phyloP scores from a whole-genome alignment of 768 basidiomycete genomes.

The Lepiota brunneoincarnata region DNA sequence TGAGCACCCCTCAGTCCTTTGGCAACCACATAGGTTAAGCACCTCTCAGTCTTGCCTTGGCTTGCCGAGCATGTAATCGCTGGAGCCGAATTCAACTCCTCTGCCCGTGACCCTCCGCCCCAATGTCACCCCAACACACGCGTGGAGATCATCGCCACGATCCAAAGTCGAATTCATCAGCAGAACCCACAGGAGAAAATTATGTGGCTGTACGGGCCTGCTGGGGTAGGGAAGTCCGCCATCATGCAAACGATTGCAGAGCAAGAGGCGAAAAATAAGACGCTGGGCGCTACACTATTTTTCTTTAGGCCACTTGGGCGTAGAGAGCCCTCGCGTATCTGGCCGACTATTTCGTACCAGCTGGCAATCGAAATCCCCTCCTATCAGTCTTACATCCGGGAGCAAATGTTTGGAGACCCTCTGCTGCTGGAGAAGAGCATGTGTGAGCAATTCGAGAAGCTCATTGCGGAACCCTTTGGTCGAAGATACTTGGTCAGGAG shows the following conservation, averaged over 20 bases:
- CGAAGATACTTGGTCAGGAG: neutral
- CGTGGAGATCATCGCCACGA: neutral
- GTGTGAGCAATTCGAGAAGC: neutral
- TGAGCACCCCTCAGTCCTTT: no score
- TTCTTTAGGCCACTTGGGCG: neutral
- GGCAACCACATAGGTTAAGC: no score
- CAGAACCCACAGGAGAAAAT: neutral
- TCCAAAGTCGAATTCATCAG: neutral
- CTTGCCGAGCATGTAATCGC: neutral
- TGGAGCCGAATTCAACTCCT: conserved; percentile 5
- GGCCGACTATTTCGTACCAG: no score
- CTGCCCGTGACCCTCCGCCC: conserved; percentile 7
- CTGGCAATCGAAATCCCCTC: no score
- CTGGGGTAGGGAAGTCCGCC: conserved; percentile 17
- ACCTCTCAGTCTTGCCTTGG: neutral
- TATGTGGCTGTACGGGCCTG: conserved; percentile 12
- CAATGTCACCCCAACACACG: conserved; percentile 14
- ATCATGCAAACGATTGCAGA: conserved; percentile 15
- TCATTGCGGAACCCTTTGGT: neutral
- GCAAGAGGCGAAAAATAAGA: neutral
- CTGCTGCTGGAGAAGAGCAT: no score
- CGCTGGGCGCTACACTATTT: neutral
- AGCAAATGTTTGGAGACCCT: no score
- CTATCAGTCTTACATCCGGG: no score
- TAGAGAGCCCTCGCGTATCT: no score